Evolutionary conservation across 176 grass and related monocot species (phyloP).

Genomic region (Carex kokanica): DNA sequence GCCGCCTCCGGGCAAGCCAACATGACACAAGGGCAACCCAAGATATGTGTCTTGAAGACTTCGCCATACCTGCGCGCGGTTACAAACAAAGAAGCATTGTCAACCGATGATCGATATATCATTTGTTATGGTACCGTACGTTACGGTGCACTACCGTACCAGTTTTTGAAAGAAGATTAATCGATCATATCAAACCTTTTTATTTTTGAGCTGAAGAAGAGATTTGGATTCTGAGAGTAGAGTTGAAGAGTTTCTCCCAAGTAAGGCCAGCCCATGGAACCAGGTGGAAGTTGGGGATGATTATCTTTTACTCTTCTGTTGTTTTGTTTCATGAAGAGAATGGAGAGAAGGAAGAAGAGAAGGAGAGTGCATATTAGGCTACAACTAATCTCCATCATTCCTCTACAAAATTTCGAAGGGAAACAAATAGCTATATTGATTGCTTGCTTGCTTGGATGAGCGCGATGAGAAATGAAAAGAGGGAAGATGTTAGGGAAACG

Average conservation of each 20-base stretch:
- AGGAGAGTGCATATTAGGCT: constrained; percentile 14
- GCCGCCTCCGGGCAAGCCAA: constrained; percentile 95
- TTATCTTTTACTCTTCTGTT: constrained; percentile 15
- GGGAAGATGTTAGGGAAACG: neutral
- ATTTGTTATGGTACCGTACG: neutral
- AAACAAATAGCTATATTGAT: neutral
- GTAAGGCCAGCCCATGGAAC: constrained; percentile 92
- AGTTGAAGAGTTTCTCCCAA: constrained; percentile 91
- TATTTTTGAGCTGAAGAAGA: constrained; percentile 72
- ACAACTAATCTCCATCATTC: constrained; percentile 6
- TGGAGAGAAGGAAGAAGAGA: constrained; percentile 2
- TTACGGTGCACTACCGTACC: no score
- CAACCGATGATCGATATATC: neutral
- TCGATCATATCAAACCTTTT: constrained; percentile 56
- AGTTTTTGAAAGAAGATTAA: neutral
- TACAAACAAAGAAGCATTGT: neutral
- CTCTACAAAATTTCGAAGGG: neutral
- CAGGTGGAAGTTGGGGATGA: constrained; percentile 52
- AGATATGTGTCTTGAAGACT: constrained; percentile 81
- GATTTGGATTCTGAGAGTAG: constrained; percentile 85
- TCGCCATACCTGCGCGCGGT: constrained; percentile 72
- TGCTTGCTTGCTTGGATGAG: neutral
- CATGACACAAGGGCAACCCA: constrained; percentile 96
- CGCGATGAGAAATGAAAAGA: neutral
- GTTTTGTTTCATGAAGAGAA: constrained; percentile 27